phyloP scores from a whole-genome alignment of 1,139 yeast species.

The Keqinozyma sinolaborantium region DNA sequence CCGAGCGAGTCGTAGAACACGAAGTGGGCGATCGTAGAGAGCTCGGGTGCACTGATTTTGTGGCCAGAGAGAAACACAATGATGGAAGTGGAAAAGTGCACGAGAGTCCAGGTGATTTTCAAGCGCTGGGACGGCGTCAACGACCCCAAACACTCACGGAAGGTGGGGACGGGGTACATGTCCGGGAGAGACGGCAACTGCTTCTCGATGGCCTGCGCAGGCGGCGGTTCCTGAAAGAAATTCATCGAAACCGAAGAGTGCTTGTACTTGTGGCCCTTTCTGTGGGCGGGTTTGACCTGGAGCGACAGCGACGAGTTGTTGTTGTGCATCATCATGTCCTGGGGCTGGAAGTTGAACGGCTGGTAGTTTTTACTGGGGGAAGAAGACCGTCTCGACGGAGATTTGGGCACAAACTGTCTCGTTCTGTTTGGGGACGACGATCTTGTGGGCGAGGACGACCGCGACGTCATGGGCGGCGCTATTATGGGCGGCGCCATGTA shows the following conservation, averaged over 20 bases:
- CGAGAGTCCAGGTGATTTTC: conserved; percentile 62
- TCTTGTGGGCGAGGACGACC: conserved; percentile 28
- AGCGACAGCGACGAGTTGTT: conserved; percentile 26
- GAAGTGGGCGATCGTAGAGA: conserved; percentile 82
- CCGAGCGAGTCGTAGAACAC: conserved; percentile 86
- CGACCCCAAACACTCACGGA: conserved; percentile 56
- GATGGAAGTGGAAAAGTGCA: conserved; percentile 57
- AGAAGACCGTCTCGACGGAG: conserved; percentile 24
- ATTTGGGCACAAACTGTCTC: conserved; percentile 27
- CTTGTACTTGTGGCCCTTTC: conserved; percentile 93
- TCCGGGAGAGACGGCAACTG: conserved; percentile 73
- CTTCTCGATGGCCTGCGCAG: conserved; percentile 28
- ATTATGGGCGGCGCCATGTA: conserved; percentile 14
- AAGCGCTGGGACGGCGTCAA: conserved; percentile 51
- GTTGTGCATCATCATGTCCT: conserved; percentile 29
- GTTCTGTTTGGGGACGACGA: conserved; percentile 30
- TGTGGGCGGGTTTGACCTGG: conserved; percentile 57
- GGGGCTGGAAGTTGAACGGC: conserved; percentile 46
- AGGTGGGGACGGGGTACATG: conserved; percentile 75
- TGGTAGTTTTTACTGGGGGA: conserved; percentile 31
- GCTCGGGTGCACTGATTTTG: conserved; percentile 52
- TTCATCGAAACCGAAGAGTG: conserved; percentile 98
- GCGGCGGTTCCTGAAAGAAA: conserved; percentile 89
- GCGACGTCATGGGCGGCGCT: conserved; percentile 11
- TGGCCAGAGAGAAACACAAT: conserved; percentile 62